Evolutionary conservation across 768 basidiomycete species (phyloP), one percentile per base, ranked within the genome.

Genomic region (Lyophyllum shimeji): DNA sequence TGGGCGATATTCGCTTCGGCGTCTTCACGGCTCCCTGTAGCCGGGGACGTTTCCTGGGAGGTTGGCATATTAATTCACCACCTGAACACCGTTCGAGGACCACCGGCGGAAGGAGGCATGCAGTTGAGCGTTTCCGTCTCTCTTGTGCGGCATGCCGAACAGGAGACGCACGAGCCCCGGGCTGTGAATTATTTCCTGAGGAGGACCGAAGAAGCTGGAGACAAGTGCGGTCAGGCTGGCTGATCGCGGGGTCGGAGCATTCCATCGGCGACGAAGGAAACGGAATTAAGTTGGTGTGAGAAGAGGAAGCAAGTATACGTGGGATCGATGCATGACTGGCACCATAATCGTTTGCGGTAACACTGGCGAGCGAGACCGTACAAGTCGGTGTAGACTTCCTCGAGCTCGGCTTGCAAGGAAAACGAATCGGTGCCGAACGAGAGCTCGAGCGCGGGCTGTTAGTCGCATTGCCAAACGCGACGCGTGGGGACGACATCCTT

Each of bases 361-460:
- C 60, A 55, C 54, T 63, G 7, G 58, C 62, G 17, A 65, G 62
- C 8, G 64, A 65, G 27, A 65, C 49, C 17, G 60, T 65, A 40
- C 64, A 65, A 2, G 62, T 65, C 23, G 64, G 62, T 11, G 58
- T 50, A 20, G 62, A 65, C 56, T 65, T 65, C 49, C 64, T 57
- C 27, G 64, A 63, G 46, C 47, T 49, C 37, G 57, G 55, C 51
- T 61, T 61, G 43, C 58, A 56, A 23, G 52, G 27, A 23, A 46
- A 53, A 39, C 52, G 55, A 56, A 27, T 48, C 44, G 57, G 52
- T 23, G 52, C 40, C 23, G 57, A 56, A 47, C 60, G 55, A 46
- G 58, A 55, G 60, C 45, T 56, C 51, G 52, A 53, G 42, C 64
- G 58, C 42, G 58, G 39, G 15, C 55, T 44, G 46, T 65, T 65